Conservation (phyloP, 1,139 yeast genomes). For the Kodamaea ohmeri region DNA sequence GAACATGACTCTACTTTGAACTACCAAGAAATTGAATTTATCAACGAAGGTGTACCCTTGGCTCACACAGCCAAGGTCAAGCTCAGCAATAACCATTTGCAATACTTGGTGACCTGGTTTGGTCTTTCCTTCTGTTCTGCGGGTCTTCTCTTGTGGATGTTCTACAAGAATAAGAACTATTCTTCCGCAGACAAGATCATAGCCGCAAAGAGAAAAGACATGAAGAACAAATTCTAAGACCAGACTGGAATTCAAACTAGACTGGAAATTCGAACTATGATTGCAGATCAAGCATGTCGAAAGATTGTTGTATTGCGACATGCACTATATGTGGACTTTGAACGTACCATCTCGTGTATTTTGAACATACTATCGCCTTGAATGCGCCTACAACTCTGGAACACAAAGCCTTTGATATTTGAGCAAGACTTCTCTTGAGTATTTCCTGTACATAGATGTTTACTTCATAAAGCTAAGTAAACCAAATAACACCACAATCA, state of each 20-base stretch:
- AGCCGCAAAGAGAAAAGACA: conserved; percentile 41
- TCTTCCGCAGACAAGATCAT: conserved; percentile 41
- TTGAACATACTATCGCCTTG: too few species aligned
- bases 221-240: conserved; percentile 22
- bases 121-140: conserved; percentile 74
- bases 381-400: too few species aligned
- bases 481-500: conserved; percentile 42
- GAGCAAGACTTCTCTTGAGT: background rate
- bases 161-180: conserved; percentile 31
- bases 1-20: conserved; percentile 34
- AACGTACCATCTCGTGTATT: too few species aligned
- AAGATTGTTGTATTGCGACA: too few species aligned
- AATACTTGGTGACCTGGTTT: conserved; percentile 93
- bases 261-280: too few species aligned
- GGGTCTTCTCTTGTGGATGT: conserved; percentile 48
- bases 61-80: conserved; percentile 80
- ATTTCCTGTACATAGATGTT: conserved; percentile 2
- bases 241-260: background rate
- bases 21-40: conserved; percentile 50
- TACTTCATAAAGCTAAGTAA: conserved; percentile 25
- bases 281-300: too few species aligned
- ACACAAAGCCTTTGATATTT: too few species aligned
- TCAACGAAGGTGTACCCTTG: conserved; percentile 83
- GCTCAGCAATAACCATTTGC: conserved; percentile 84
- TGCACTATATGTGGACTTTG: too few species aligned